Base-by-base conservation (phyloP, 176 grass and related monocot genomes). In the Urochloa ruziziensis region DNA sequence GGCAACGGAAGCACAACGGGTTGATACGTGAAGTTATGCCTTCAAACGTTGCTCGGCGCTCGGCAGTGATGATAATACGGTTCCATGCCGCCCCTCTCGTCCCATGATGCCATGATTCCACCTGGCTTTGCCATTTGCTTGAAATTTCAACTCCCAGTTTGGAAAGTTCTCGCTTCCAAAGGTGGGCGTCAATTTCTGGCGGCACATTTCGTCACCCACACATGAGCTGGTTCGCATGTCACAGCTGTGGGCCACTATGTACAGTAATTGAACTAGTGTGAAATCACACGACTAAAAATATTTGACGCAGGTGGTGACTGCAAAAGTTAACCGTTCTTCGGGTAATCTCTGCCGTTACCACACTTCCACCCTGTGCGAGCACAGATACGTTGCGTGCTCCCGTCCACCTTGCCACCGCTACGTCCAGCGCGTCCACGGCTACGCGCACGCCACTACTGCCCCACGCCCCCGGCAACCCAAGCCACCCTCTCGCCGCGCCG, bases 401-500 rank as follows among this genome's bases (percentile, higher is more conserved):
- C 19, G 58, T 23, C 52, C 46, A 64, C 59, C 0, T 16, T 32
- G 15, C 51, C 61, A 61, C 70, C 49, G 48, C 40, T 67, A 89
- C 44, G 75, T 57, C 32, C 72, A 29, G 1, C 3, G 11, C 60
- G 47, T 2, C 69, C 78, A 59, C 71, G 32, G 29, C 64, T 53
- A 67, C 77, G 84, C 68, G 46, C 58, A 81, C 68, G 47, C 78
- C 78, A 82, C 85, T 68, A 27, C 85, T 59, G 4, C 70, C 28
- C 72, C 62, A 61, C 70, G 16, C 12, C 62, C 28, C 48, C 16
- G 30, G 36, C 10, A 57, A 14, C 17, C 56, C 24, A 17, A 30
- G 17, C 10, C 18, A 44, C n/a, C n/a, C n/a, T n/a, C n/a, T n/a
- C n/a, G 52, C 33, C 64, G 80, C 33, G 8, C 32, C 65, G 80